These are phyloP conservation scores for Brasenia schreberi DNA, from an alignment of 164 flowering plant genomes.

Conservation along the genomic window DNA sequence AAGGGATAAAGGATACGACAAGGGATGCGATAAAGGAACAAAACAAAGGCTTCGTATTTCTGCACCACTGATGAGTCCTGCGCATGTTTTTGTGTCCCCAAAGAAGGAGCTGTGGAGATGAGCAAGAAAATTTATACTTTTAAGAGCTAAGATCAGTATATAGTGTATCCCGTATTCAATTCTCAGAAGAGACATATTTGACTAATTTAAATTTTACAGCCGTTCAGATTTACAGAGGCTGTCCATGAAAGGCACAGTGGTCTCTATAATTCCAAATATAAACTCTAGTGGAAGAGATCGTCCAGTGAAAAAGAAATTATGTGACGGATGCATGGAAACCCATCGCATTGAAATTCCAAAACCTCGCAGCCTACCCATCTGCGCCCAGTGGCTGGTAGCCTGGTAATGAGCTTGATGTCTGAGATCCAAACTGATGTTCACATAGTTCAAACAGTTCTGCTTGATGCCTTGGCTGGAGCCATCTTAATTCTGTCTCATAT, in stretches of 20 bases:
- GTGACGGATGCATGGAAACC: background rate
- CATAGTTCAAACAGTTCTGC: conserved; percentile 46
- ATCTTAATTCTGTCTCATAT: conserved; percentile 62
- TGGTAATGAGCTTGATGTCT: background rate
- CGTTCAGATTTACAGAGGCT: background rate
- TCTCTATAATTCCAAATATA: background rate
- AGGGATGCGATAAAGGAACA: too few relatives aligned
- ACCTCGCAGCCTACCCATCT: background rate
- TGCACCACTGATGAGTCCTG: too few relatives aligned
- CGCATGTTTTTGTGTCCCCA: too few relatives aligned
- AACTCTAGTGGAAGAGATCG: background rate
- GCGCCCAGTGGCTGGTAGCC: background rate
- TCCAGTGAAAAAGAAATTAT: background rate
- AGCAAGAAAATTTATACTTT: too few relatives aligned
- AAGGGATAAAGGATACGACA: too few relatives aligned
- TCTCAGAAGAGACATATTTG: too few relatives aligned
- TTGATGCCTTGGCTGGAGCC: conserved; percentile 79
- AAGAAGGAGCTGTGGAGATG: too few relatives aligned
- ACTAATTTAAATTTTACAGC: too few relatives aligned
- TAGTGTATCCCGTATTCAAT: too few relatives aligned
- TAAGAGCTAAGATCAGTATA: too few relatives aligned
- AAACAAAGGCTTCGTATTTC: too few relatives aligned
- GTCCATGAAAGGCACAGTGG: background rate
- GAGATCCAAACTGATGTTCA: conserved; percentile 26
- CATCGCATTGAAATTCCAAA: background rate